These are phyloP conservation scores for Effrenium voratum DNA, from an alignment of 73 alveolate genomes.

Conservation along the genomic window DNA sequence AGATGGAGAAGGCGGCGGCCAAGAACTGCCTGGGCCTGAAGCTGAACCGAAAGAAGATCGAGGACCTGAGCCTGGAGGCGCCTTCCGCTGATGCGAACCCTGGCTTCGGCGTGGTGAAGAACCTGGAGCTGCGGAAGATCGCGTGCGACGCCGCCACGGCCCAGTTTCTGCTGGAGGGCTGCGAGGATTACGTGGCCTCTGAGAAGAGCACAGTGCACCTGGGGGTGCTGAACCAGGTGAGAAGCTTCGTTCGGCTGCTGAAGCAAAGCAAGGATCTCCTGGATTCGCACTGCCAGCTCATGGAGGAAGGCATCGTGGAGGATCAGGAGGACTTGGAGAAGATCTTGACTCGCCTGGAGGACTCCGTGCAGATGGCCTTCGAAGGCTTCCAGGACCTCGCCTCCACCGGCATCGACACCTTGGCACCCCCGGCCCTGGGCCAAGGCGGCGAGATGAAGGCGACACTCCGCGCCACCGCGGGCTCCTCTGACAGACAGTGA, in stretches of 20 bases:
- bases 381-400: constrained; percentile 77
- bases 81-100: constrained; percentile 58
- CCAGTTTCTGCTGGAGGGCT: constrained; percentile 70
- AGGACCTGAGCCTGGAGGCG: constrained; percentile 57
- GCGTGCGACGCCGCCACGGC: constrained; percentile 77
- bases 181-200: constrained; percentile 21
- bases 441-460: constrained; percentile 84
- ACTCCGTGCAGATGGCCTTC: constrained; percentile 69
- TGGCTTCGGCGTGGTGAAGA: constrained; percentile 65
- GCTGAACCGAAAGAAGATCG: constrained; percentile 62
- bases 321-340: constrained; percentile 70
- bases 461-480: not conserved
- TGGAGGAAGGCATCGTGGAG: constrained; percentile 84
- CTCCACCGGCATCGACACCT: constrained; percentile 60
- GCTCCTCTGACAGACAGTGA: not conserved
- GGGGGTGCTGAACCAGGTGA: constrained; percentile 65
- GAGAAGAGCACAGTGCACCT: constrained; percentile 30
- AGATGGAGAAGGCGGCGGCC: constrained; percentile 46
- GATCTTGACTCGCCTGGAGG: constrained; percentile 67
- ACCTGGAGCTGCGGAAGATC: constrained; percentile 66
- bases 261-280: constrained; percentile 53
- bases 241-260: constrained; percentile 63
- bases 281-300: constrained; percentile 56
- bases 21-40: constrained; percentile 38
- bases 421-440: constrained; percentile 85